Base-by-base conservation (phyloP, 805 yeast genomes). In the Wickerhamiella azyma region DNA sequence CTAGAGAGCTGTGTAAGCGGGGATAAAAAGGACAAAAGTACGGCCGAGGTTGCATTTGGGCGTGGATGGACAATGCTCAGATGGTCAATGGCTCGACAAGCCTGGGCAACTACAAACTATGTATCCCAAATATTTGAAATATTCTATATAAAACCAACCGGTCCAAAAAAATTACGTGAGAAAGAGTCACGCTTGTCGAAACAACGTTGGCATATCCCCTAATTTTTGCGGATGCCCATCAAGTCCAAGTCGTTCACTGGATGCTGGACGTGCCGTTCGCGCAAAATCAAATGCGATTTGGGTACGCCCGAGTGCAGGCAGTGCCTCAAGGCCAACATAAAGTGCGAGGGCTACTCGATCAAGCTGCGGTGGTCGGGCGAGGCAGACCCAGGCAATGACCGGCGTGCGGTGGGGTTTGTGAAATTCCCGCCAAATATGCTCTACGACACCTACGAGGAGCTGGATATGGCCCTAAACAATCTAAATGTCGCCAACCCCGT, bases 301-400 rank as follows among this genome's bases (percentile, higher is more conserved):
- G 66, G 69, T 13, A 72, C 70, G 52, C 96, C 96, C 0, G 59
- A 64, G 11, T 86, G 96, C 62, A 58, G 62, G n/a, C 70, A 82
- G 48, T 86, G 96, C 60, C 66, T 67, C 36, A 78, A 76, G 55
- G 71, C 84, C 0, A 77, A 80, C 0, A 59, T 82, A 24, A 65
- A 67, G 2, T 86, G 96, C 57, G 85, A 80, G 26, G 96, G 95
- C 0, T 86, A 85, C 57, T 83, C 76, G 50, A 79, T 86, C 47
- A 82, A 81, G 53, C 71, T 86, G 26, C 66, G 86, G 49, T 86
- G 95, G 95, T 69, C 74, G n/a, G 43, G 51, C 11, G 45, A 46
- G 41, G 41, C 48, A 11, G 48, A 40, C 14, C 48, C 53, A 3
- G 53, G 50, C 5, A 50, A 48, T 18, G 54, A 52, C 32, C 45